Evolutionary conservation across 805 yeast species (phyloP).

Genomic region (Metschnikowia borealis): DNA sequence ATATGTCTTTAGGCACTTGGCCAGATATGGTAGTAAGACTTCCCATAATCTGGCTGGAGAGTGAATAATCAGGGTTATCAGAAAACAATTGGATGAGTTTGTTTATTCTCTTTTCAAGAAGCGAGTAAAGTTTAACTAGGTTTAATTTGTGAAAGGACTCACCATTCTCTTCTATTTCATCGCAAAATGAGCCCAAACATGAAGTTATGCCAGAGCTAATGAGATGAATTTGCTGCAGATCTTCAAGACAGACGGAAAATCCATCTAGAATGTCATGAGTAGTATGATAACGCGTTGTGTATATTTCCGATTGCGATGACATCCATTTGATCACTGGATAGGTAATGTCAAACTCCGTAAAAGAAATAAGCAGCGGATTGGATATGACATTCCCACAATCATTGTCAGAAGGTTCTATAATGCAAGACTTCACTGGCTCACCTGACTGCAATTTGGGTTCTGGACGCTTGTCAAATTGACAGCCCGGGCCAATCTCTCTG

Average conservation of each 20-base stretch:
- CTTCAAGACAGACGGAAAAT: constrained; percentile 3
- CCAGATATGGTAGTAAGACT: constrained; percentile 19
- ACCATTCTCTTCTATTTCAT: constrained; percentile 28
- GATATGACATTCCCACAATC: constrained; percentile 10
- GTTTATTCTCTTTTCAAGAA: constrained; percentile 36
- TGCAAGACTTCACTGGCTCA: constrained; percentile 16
- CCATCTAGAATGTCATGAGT: constrained; percentile 13
- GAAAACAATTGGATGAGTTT: constrained; percentile 29
- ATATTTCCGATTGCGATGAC: constrained; percentile 2
- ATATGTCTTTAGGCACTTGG: constrained; percentile 32
- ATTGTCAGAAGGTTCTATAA: constrained; percentile 6
- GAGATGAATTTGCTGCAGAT: neutral
- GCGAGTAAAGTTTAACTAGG: constrained; percentile 31
- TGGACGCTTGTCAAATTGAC: constrained; percentile 12
- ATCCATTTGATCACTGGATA: constrained; percentile 11
- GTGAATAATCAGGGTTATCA: constrained; percentile 11
- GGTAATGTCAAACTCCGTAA: constrained; percentile 11
- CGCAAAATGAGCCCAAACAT: constrained; percentile 23
- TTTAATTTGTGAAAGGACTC: constrained; percentile 42
- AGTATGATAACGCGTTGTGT: constrained; percentile 12
- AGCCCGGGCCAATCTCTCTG: constrained; percentile 14
- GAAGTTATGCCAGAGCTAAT: neutral
- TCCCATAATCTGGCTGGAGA: constrained; percentile 18
- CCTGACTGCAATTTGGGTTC: constrained; percentile 16
- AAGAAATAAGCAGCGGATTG: constrained; percentile 8